A percentile compares a stretch with the other conserved stretches of the same genome.
Conservation (phyloP, 2,329 filamentous ascomycete genomes). For the Nemania sp. region DNA sequence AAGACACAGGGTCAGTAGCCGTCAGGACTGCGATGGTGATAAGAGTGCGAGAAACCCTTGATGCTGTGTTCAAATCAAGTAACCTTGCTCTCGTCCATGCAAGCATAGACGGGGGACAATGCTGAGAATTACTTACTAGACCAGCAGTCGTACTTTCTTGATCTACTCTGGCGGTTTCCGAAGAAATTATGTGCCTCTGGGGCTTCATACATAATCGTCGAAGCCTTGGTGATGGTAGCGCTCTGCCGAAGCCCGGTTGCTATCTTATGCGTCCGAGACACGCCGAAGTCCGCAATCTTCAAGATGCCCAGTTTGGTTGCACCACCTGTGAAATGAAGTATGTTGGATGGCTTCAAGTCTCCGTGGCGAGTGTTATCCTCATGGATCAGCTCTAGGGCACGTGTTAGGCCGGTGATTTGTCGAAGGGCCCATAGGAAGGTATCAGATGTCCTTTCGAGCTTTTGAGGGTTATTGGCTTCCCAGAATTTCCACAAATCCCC, state of each 20-base stretch:
- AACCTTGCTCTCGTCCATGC: background rate
- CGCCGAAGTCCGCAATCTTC: conserved; percentile 4
- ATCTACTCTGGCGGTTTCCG: background rate
- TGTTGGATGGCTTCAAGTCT: conserved; percentile 6
- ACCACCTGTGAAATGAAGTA: conserved; percentile 1
- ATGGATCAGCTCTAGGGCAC: background rate
- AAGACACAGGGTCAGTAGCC: background rate
- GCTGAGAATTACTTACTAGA: background rate
- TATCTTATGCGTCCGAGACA: background rate
- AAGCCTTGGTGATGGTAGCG: background rate
- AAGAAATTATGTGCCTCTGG: background rate
- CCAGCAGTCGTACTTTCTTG: conserved; percentile 3
- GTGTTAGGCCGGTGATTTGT: conserved; percentile 1
- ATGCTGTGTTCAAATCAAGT: background rate
- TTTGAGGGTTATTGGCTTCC: background rate
- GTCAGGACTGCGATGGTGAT: background rate
- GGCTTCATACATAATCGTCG: conserved; percentile 8
- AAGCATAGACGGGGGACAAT: background rate
- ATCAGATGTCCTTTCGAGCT: background rate
- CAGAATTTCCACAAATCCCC: background rate
- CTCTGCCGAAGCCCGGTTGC: background rate
- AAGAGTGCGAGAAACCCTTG: background rate
- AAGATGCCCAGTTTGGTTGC: background rate
- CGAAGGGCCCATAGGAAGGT: background rate
- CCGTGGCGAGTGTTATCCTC: background rate